These are phyloP conservation scores for Mycena belliarum DNA, from an alignment of 768 basidiomycete species.

Conservation along the genomic window DNA sequence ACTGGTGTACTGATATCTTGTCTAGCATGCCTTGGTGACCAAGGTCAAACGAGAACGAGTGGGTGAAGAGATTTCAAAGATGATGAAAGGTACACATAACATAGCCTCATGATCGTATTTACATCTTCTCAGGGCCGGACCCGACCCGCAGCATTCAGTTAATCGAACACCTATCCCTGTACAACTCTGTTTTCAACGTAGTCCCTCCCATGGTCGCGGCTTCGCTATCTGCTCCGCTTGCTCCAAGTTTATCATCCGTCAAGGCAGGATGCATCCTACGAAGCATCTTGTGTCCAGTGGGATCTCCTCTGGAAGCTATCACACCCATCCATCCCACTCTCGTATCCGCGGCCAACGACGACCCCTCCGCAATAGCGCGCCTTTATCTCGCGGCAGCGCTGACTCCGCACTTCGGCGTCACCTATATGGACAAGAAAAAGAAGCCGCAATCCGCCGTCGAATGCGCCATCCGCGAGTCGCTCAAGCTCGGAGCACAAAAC, in stretches of 20 bases:
- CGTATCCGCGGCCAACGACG: slow-evolving; percentile 37
- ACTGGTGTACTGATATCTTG: slow-evolving; percentile 1
- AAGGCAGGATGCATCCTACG: slow-evolving; percentile 62
- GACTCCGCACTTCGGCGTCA: slow-evolving; percentile 65
- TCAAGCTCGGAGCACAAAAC: slow-evolving; percentile 80
- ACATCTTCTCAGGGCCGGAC: slow-evolving; percentile 56
- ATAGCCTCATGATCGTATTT: slow-evolving; percentile 5
- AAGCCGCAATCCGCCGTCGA: slow-evolving; percentile 61
- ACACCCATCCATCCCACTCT: slow-evolving; percentile 50
- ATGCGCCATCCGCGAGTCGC: slow-evolving; percentile 74
- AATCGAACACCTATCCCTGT: slow-evolving; percentile 74
- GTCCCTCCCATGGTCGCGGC: slow-evolving; percentile 47
- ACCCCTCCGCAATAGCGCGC: slow-evolving; percentile 48
- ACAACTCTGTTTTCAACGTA: slow-evolving; percentile 61
- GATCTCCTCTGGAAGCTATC: slow-evolving; percentile 28
- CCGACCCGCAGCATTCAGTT: slow-evolving; percentile 74
- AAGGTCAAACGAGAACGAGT: slow-evolving; percentile 92
- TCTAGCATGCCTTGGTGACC: slow-evolving; percentile 60
- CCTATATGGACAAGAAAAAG: slow-evolving; percentile 65
- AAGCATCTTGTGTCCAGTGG: slow-evolving; percentile 39
- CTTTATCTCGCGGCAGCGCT: slow-evolving; percentile 80
- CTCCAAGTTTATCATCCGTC: slow-evolving; percentile 45
- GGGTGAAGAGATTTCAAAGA: slow-evolving; percentile 91
- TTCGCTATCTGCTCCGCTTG: slow-evolving; percentile 46
- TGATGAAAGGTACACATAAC: slow-evolving; percentile 72